Evolutionary conservation across 768 basidiomycete genomes (phyloP).

Genomic region (Cantharellus anzutake): DNA sequence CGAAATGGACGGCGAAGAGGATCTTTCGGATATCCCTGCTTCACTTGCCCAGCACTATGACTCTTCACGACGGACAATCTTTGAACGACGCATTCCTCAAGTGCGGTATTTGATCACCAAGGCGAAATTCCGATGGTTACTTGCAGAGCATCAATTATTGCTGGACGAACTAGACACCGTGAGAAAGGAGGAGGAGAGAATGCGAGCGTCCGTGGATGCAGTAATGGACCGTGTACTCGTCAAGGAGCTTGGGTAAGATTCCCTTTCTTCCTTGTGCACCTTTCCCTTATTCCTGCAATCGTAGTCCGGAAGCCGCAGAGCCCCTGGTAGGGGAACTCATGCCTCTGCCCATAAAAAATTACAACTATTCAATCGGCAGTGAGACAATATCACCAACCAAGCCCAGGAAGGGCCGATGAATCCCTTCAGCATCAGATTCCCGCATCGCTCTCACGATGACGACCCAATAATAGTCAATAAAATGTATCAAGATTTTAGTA

Average conservation of each 20-base stretch:
- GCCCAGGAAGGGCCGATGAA: too few relatives aligned
- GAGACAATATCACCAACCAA: too few relatives aligned
- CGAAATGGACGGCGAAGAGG: too few relatives aligned
- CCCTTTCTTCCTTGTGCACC: background rate
- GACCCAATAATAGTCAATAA: too few relatives aligned
- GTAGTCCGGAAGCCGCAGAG: too few relatives aligned
- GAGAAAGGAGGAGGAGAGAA: constrained; percentile 1
- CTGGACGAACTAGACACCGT: constrained; percentile 3
- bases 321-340: too few relatives aligned
- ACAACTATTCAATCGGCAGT: too few relatives aligned
- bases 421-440: too few relatives aligned
- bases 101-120: constrained; percentile 4
- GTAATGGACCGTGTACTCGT: constrained; percentile 1
- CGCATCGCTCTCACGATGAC: too few relatives aligned
- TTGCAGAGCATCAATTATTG: constrained; percentile 6
- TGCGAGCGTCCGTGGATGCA: constrained; percentile 4
- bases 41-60: background rate
- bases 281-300: too few relatives aligned
- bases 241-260: constrained; percentile 4
- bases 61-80: background rate
- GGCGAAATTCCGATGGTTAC: constrained; percentile 7
- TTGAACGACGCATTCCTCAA: background rate
- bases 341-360: too few relatives aligned
- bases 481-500: too few relatives aligned
- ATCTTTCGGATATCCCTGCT: background rate